phyloP scores from a whole-genome alignment of 257 asterid genomes.

The Thymus quinquecostatus region DNA sequence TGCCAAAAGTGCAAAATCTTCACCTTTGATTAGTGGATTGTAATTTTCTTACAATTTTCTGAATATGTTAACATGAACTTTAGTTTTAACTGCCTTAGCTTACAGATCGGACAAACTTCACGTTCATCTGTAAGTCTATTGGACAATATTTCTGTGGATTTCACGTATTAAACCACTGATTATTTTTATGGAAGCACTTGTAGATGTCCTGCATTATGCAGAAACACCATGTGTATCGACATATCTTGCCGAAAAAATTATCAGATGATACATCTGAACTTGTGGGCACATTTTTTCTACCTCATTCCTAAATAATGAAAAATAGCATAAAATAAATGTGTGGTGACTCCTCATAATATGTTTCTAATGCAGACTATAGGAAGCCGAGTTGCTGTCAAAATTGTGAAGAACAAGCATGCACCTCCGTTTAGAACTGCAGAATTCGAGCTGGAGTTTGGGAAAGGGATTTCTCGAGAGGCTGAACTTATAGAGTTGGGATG shows the following conservation, averaged over 20 bases:
- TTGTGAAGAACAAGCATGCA: conserved; percentile 93
- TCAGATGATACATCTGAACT: background rate
- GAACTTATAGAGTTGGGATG: conserved; percentile 80
- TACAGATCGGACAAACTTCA: background rate
- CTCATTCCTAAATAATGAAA: background rate
- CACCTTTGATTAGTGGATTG: background rate
- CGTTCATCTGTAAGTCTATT: background rate
- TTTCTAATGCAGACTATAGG: conserved; percentile 64
- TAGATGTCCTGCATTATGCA: background rate
- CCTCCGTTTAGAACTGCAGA: conserved; percentile 84
- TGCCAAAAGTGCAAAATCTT: background rate
- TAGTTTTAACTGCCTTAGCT: background rate
- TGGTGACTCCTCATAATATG: conserved; percentile 6
- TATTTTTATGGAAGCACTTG: background rate
- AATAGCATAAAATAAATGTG: background rate
- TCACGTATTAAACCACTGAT: background rate
- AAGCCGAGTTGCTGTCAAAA: conserved; percentile 83
- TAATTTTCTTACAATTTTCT: background rate
- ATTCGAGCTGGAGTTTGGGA: conserved; percentile 90
- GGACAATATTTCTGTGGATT: background rate
- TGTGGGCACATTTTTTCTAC: background rate
- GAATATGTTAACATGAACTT: conserved; percentile 12
- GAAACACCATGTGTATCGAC: background rate
- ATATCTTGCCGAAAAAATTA: background rate
- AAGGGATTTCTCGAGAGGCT: conserved; percentile 73